Base-by-base conservation (phyloP, 2,329 filamentous ascomycete genomes). In the Clonostachys chloroleuca region DNA sequence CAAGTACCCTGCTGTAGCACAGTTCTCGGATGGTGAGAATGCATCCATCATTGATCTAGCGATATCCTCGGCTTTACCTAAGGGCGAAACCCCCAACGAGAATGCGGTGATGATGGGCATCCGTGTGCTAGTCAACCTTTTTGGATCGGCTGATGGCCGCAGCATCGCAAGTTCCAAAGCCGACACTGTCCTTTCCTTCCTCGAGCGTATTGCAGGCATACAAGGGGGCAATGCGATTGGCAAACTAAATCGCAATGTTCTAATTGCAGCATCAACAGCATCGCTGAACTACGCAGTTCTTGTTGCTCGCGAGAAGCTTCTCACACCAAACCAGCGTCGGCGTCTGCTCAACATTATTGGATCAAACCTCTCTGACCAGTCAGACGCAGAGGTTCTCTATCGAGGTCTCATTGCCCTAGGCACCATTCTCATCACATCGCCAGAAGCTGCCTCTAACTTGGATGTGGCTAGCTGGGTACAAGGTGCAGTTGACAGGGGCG, bases 81-180 rank as follows among this genome's bases (percentile, higher is more conserved):
- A 80, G 67, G 76, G 82, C 9, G 69, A 77, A 1, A 74, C 81
- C 3, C 73, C 86, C 0, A 83, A 83, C 36, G 77, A 85, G 46
- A 96, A 96, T 65, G 90, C 90, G 54, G 80, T 83, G 12, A 96
- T 97, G 86, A 87, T 99, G 74, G 84, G 86, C 0, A 75, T 90
- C 12, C 87, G 94, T 5, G 81, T 86, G 13, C 75, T 97, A 43
- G 85, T 83, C 33, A 99, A 99, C 56, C 72, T 96, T 8, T 96
- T 96, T 60, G 78, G 81, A 50, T 89, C 88, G 0, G 70, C 81
- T 0, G 75, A 85, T 48, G 94, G 94, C 14, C 81, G 88, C 18
- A 70, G 73, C 42, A 68, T 89, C 5, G 81, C 83, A 6, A 76
- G 80, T 40, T 81, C 84, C 2, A 65, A 75, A 14, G 65, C 68